Evolutionary conservation across 2,329 filamentous ascomycete species (phyloP), one percentile per base, ranked within the genome.

Genomic region (Lecanicillium sp.): DNA sequence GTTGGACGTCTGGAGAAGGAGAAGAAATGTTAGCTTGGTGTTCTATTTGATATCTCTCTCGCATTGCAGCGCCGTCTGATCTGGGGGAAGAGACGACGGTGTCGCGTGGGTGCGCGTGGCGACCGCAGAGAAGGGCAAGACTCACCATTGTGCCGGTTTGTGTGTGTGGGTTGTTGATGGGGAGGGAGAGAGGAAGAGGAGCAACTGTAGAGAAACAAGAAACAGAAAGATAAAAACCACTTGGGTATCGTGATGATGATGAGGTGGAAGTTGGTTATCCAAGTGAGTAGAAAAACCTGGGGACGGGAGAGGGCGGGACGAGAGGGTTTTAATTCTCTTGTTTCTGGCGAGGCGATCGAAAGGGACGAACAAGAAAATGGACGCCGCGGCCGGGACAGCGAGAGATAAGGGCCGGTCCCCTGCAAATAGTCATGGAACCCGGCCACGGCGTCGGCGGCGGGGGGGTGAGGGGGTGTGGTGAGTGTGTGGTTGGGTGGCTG

Each of bases 1-100:
- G 41, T 46, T 49, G 43, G 56, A 52, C 54, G 56, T 37, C 19
- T 25, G 20, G 15, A 25, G 18, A 40, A 33, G 29, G 6, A 16
- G 33, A 29, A 40, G 4, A 32, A 13, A 33, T 9, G 39, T 51
- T 46, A 51, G 50, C 38, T 12, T 11, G 14, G 18, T 36, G 19
- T 9, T 27, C 17, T 28, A 17, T n/a, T 28, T 20, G 16, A 22
- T 19, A 20, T 12, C 20, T n/a, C n/a, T n/a, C n/a, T n/a, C n/a
- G n/a, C n/a, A n/a, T n/a, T n/a, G n/a, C n/a, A n/a, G n/a, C n/a
- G n/a, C n/a, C n/a, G n/a, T n/a, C n/a, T n/a, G n/a, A 13, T 35
- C 16, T 14, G 9, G 20, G 33, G 19, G 33, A 25, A 19, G 20
- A 20, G 16, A 35, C 19, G 20, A 16, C 33, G 20, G 22, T 25